phyloP scores from a whole-genome alignment of 305 asterid genomes.

The Fraxinus dipetala region DNA sequence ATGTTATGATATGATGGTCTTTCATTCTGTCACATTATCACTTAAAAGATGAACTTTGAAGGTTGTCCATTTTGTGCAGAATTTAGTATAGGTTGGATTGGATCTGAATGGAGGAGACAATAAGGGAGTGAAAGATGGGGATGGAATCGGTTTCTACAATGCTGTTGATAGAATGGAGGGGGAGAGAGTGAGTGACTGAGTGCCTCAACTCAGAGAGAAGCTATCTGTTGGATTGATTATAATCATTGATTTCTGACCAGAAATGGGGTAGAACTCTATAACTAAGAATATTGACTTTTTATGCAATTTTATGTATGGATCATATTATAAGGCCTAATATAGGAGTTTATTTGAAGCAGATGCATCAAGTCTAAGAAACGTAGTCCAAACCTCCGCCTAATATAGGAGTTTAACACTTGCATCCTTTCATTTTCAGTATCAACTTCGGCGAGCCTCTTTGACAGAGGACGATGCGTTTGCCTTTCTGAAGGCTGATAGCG shows the following conservation, averaged over 20 bases:
- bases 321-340: neutral
- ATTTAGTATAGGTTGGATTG: neutral
- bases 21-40: neutral
- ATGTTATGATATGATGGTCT: neutral
- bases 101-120: neutral
- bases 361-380: neutral
- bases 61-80: neutral
- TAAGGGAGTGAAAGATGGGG: too few relatives aligned
- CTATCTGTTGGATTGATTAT: too few relatives aligned
- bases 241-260: too few relatives aligned
- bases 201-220: too few relatives aligned
- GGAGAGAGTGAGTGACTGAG: too few relatives aligned
- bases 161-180: too few relatives aligned
- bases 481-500: conserved; percentile 70
- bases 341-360: neutral
- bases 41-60: neutral
- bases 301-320: too few relatives aligned
- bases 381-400: too few relatives aligned
- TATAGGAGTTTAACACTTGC: neutral
- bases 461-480: conserved; percentile 82
- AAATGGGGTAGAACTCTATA: too few relatives aligned
- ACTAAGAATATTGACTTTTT: too few relatives aligned
- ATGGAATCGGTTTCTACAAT: too few relatives aligned
- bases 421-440: conserved; percentile 41
- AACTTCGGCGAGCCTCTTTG: conserved; percentile 72